Evolutionary conservation across 208 protist genomes (phyloP).

Genomic region (Leishmania tarentolae): DNA sequence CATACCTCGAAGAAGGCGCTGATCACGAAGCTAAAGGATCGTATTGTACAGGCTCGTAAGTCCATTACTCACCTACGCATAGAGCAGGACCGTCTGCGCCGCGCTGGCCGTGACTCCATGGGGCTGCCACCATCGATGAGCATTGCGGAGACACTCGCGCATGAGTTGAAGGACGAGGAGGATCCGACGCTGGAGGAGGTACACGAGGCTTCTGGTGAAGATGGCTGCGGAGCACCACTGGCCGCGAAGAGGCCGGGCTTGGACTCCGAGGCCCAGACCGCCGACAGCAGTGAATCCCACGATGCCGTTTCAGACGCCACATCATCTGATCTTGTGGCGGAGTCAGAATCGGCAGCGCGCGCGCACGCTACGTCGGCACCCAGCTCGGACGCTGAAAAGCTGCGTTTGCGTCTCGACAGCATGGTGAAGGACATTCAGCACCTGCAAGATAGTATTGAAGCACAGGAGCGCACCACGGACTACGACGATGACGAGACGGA

Average conservation of each 20-base stretch:
- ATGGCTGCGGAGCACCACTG: conserved; percentile 3
- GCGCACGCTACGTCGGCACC: conserved; percentile 5
- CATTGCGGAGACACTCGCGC: conserved; percentile 74
- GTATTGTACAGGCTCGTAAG: conserved; percentile 67
- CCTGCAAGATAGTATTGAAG: conserved; percentile 72
- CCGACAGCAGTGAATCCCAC: background rate
- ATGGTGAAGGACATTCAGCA: conserved; percentile 83
- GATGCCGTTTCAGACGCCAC: conserved; percentile 4
- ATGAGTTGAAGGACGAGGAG: conserved; percentile 50
- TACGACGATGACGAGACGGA: conserved; percentile 75
- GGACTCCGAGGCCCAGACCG: conserved; percentile 14
- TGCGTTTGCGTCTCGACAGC: conserved; percentile 63
- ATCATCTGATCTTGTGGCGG: background rate
- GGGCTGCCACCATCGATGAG: conserved; percentile 72
- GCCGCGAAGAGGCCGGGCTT: background rate
- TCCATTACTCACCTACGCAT: conserved; percentile 78
- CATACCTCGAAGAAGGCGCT: conserved; percentile 67
- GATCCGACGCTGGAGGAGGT: conserved; percentile 35
- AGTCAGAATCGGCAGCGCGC: background rate
- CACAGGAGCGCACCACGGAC: conserved; percentile 42
- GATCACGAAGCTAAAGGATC: conserved; percentile 78
- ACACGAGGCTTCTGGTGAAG: conserved; percentile 15
- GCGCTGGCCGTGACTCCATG: conserved; percentile 58
- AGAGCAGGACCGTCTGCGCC: conserved; percentile 87
- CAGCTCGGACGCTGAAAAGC: conserved; percentile 45